These are phyloP conservation scores for Vitis rotundifolia DNA, from an alignment of 164 flowering plant genomes.

Conservation along the genomic window DNA sequence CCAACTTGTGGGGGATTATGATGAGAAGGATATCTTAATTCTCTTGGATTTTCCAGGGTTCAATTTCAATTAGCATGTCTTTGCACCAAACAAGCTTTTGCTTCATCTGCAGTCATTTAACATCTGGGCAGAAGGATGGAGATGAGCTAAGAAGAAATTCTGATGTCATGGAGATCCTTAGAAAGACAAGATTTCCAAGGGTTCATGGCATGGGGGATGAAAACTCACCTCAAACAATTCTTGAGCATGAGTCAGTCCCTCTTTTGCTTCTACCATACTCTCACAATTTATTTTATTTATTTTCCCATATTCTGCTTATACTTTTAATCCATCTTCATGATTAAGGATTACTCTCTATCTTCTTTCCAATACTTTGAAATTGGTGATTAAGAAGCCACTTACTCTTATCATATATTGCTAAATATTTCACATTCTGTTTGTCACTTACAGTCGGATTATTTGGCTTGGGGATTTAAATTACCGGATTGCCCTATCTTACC, in stretches of 20 bases:
- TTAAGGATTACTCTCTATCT: not conserved
- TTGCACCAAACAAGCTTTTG: constrained; percentile 97
- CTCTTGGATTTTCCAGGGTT: constrained; percentile 69
- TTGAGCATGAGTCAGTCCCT: constrained; percentile 84
- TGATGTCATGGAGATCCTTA: constrained; percentile 96
- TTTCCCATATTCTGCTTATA: not conserved
- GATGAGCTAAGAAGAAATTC: constrained; percentile 95
- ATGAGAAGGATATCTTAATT: constrained; percentile 12
- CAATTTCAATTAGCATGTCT: constrained; percentile 96
- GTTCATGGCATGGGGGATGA: constrained; percentile 77
- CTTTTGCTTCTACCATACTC: not conserved
- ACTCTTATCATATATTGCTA: not conserved
- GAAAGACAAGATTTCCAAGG: constrained; percentile 93
- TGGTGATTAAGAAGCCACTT: not conserved
- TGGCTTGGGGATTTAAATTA: constrained; percentile 99
- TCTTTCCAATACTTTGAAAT: not conserved
- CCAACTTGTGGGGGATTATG: not conserved
- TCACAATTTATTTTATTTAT: not conserved
- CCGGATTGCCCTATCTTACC: constrained; percentile 88
- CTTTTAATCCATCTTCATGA: not conserved
- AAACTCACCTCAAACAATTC: constrained; percentile 80
- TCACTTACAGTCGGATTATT: constrained; percentile 72
- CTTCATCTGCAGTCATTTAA: constrained; percentile 94
- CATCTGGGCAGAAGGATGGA: constrained; percentile 98
- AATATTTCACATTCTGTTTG: not conserved